phyloP scores from a whole-genome alignment of 768 basidiomycete species.

The Collybiopsis luxurians region DNA sequence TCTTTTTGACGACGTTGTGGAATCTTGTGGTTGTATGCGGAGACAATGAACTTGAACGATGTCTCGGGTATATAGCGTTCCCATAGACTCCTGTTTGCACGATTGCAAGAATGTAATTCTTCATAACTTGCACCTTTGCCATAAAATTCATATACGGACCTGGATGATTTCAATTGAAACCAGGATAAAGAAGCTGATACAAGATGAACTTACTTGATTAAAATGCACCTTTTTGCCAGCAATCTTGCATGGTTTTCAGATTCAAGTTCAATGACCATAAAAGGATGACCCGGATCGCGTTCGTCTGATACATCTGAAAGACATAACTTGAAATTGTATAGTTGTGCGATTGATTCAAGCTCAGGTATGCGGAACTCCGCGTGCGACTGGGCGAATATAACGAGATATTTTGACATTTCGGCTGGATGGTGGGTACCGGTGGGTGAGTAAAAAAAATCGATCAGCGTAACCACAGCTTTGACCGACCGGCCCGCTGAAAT shows the following conservation, averaged over 20 bases:
- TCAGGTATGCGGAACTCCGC: conserved; percentile 84
- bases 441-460: neutral
- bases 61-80: conserved; percentile 56
- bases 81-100: conserved; percentile 47
- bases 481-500: too few relatives aligned
- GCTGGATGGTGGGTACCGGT: conserved; percentile 27
- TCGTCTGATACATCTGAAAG: conserved; percentile 44
- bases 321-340: conserved; percentile 60
- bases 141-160: conserved; percentile 78
- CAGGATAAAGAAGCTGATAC: too few relatives aligned
- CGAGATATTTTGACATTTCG: conserved; percentile 45
- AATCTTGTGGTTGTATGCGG: conserved; percentile 73
- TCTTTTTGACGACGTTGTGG: conserved; percentile 61
- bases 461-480: too few relatives aligned
- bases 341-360: conserved; percentile 71
- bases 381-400: conserved; percentile 82
- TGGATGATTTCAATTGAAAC: conserved; percentile 25
- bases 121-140: conserved; percentile 68
- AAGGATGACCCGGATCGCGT: conserved; percentile 59
- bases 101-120: conserved; percentile 60
- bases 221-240: conserved; percentile 75
- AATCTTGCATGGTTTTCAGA: conserved; percentile 69
- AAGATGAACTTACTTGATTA: conserved; percentile 75
- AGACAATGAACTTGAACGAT: conserved; percentile 79
- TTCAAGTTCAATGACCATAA: conserved; percentile 69